Evolutionary conservation across 495 filamentous ascomycete genomes (phyloP).

Genomic region (Extremus antarcticus): DNA sequence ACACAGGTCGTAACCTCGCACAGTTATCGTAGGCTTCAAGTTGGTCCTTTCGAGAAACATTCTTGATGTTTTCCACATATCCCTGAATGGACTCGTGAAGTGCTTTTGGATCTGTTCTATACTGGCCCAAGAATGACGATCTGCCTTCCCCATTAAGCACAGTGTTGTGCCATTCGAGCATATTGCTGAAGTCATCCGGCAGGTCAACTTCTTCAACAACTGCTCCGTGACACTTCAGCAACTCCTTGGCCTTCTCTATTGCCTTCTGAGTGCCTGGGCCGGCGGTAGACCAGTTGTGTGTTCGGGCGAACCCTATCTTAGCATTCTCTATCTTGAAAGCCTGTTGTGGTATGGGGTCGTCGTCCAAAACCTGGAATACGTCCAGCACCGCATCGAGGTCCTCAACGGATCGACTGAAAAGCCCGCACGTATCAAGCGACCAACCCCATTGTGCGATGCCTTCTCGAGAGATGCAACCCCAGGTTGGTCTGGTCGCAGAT

Average conservation of each 20-base stretch:
- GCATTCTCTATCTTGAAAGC: slow-evolving; percentile 31
- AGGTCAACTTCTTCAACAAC: slow-evolving; percentile 39
- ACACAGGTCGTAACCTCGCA: slow-evolving; percentile 36
- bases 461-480: slow-evolving; percentile 44
- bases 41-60: slow-evolving; percentile 31
- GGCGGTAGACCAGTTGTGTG: slow-evolving; percentile 37
- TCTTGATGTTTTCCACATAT: slow-evolving; percentile 35
- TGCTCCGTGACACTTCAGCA: slow-evolving; percentile 35
- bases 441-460: slow-evolving; percentile 39
- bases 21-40: slow-evolving; percentile 36
- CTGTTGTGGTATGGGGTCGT: slow-evolving; percentile 22
- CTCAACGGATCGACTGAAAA: slow-evolving; percentile 38
- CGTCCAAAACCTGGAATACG: slow-evolving; percentile 40
- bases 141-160: slow-evolving; percentile 35
- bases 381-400: slow-evolving; percentile 41
- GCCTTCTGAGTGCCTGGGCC: slow-evolving; percentile 37
- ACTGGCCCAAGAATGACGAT: slow-evolving; percentile 37
- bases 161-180: slow-evolving; percentile 33
- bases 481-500: slow-evolving; percentile 34
- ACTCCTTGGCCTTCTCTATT: slow-evolving; percentile 30
- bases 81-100: slow-evolving; percentile 29
- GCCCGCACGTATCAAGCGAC: slow-evolving; percentile 43
- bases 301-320: slow-evolving; percentile 40
- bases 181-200: slow-evolving; percentile 34
- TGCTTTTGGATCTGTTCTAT: slow-evolving; percentile 31